A percentile compares a stretch with the other conserved stretches of the same genome.
Evolutionary conservation across 257 asterid species (phyloP).

Genomic region (Penstemon eatonii): DNA sequence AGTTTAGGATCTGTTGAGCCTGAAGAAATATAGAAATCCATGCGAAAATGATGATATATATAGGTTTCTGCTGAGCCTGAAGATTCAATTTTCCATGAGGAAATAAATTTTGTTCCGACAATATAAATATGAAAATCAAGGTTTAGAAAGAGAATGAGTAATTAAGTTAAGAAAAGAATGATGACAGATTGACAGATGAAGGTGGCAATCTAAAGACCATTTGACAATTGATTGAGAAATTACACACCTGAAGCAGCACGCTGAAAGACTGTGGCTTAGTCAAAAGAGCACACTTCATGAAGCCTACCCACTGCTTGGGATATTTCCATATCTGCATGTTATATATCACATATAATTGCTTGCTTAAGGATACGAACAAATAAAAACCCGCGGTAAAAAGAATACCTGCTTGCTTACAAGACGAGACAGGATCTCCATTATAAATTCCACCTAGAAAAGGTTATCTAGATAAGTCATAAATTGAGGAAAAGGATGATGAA

Average conservation of each 20-base stretch:
- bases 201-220: conserved; percentile 14
- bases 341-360: conserved; percentile 17
- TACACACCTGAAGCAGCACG: conserved; percentile 87
- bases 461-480: conserved; percentile 19
- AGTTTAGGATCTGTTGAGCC: too few species aligned
- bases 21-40: neutral
- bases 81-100: neutral
- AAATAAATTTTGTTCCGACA: neutral
- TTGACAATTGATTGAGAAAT: conserved; percentile 24
- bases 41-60: too few species aligned
- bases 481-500: conserved; percentile 20
- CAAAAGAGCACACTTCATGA: conserved; percentile 85
- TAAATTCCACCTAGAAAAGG: conserved; percentile 76
- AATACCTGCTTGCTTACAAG: conserved; percentile 96
- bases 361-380: conserved; percentile 21
- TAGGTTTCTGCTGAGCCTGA: too few species aligned
- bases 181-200: conserved; percentile 2
- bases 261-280: conserved; percentile 89
- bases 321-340: conserved; percentile 83
- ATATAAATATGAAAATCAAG: neutral
- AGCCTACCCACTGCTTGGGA: conserved; percentile 99
- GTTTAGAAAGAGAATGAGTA: neutral
- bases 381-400: conserved; percentile 11
- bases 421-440: conserved; percentile 95
- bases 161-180: conserved; percentile 4